A percentile compares a stretch with the other conserved stretches of the same genome.
Evolutionary conservation across 176 grass and related monocot genomes (phyloP).

Genomic region (Thalia dealbata): DNA sequence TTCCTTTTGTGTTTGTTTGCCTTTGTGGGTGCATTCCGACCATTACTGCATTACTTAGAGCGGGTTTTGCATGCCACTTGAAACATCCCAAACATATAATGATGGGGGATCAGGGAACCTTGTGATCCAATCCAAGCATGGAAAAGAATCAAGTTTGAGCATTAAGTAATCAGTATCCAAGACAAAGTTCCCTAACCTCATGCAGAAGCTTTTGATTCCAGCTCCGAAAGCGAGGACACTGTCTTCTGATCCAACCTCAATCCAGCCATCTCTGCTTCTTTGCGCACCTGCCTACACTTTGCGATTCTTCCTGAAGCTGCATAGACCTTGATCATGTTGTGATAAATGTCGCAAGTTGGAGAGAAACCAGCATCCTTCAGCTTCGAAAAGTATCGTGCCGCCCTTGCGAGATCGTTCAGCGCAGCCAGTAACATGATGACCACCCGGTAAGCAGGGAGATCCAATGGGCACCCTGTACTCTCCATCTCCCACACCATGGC

Average conservation of each 20-base stretch:
- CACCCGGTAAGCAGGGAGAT: constrained; percentile 74
- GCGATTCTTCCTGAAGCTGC: constrained; percentile 34
- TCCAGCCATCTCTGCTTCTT: constrained; percentile 41
- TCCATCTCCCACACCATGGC: constrained; percentile 86
- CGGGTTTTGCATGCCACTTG: too few relatives aligned
- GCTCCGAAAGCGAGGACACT: constrained; percentile 23
- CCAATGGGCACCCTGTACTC: constrained; percentile 40
- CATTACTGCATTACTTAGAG: too few relatives aligned
- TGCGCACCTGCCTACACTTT: constrained; percentile 52
- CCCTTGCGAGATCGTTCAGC: constrained; percentile 49
- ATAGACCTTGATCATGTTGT: constrained; percentile 42
- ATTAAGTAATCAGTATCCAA: not conserved
- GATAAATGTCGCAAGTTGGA: constrained; percentile 55
- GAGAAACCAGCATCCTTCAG: constrained; percentile 69
- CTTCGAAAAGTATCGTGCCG: constrained; percentile 42
- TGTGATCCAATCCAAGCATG: not conserved
- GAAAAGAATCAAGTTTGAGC: not conserved
- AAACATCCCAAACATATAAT: too few relatives aligned
- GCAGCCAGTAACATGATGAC: constrained; percentile 52
- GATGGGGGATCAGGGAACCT: not conserved
- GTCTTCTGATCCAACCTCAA: constrained; percentile 44
- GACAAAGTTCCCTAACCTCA: not conserved
- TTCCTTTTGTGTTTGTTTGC: too few relatives aligned
- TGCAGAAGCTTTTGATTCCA: constrained; percentile 1
- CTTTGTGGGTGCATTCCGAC: too few relatives aligned